Percentiles rank a stretch among this genome's conserved stretches.
These are phyloP conservation scores for Arabidopsis suecica DNA, from an alignment of 345 rosid species.

Conservation along the genomic window DNA sequence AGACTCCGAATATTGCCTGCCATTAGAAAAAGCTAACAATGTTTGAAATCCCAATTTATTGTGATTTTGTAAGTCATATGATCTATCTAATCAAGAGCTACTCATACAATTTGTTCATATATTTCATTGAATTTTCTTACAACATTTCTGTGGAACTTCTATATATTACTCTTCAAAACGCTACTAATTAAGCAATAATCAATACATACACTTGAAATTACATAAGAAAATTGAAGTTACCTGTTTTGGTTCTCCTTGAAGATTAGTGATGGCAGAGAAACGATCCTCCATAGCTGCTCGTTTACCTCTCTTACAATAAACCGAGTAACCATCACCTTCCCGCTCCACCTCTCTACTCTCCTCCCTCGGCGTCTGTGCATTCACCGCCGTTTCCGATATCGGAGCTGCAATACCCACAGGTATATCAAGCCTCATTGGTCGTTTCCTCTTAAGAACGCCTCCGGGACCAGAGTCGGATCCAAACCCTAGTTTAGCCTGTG, in stretches of 20 bases:
- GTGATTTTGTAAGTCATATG: neutral
- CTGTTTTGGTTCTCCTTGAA: constrained; percentile 70
- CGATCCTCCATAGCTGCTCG: constrained; percentile 93
- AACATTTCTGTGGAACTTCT: no score
- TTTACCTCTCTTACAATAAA: constrained; percentile 82
- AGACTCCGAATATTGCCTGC: constrained; percentile 86
- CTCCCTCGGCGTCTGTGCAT: constrained; percentile 41
- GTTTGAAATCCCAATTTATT: no score
- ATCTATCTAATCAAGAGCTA: neutral
- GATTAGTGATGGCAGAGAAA: constrained; percentile 57
- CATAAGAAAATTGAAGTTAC: constrained; percentile 41
- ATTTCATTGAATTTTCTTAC: no score
- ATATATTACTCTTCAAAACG: neutral
- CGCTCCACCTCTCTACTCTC: constrained; percentile 51
- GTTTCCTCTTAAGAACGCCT: constrained; percentile 68
- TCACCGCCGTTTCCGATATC: neutral
- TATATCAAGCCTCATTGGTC: constrained; percentile 72
- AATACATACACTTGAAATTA: neutral
- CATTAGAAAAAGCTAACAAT: neutral
- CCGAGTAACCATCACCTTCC: constrained; percentile 66
- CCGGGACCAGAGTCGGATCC: constrained; percentile 34
- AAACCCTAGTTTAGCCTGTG: constrained; percentile 44
- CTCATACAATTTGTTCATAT: neutral
- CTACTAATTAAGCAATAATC: neutral
- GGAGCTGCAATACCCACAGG: constrained; percentile 52